Conservation (phyloP, 805 yeast genomes). For the Candida multigemmis region DNA sequence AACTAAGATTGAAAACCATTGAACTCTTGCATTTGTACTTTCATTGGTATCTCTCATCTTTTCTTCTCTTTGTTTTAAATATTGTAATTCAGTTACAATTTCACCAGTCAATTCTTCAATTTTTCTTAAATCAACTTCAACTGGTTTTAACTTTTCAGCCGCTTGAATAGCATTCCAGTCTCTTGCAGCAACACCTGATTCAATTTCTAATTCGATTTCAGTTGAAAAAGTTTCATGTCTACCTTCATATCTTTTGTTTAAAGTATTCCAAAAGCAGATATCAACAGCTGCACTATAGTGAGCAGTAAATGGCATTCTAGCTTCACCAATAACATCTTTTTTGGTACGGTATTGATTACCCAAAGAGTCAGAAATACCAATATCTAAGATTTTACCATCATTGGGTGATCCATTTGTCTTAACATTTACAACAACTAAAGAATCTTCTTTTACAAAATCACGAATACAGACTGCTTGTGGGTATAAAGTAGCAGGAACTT, state of each 20-base stretch:
- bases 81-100: conserved; percentile 68
- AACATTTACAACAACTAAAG: conserved; percentile 78
- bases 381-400: conserved; percentile 77
- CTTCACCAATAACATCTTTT: conserved; percentile 65
- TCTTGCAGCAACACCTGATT: conserved; percentile 93
- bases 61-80: conserved; percentile 82
- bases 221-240: conserved; percentile 42
- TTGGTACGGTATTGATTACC: conserved; percentile 78
- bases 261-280: conserved; percentile 75
- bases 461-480: conserved; percentile 75
- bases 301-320: conserved; percentile 76
- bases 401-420: conserved; percentile 66
- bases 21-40: conserved; percentile 87
- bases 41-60: conserved; percentile 95
- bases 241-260: conserved; percentile 13
- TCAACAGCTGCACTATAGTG: conserved; percentile 80
- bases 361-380: conserved; percentile 62
- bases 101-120: conserved; percentile 83
- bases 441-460: conserved; percentile 80
- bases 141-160: conserved; percentile 85
- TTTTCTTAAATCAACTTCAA: conserved; percentile 82
- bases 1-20: conserved; percentile 71
- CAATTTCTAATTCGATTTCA: conserved; percentile 82
- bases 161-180: conserved; percentile 97
- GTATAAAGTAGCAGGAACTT: conserved; percentile 38